A percentile compares a stretch with the other conserved stretches of the same genome.
These are phyloP conservation scores for Musa acuminata DNA, from an alignment of 176 grass and related monocot genomes.

Conservation along the genomic window DNA sequence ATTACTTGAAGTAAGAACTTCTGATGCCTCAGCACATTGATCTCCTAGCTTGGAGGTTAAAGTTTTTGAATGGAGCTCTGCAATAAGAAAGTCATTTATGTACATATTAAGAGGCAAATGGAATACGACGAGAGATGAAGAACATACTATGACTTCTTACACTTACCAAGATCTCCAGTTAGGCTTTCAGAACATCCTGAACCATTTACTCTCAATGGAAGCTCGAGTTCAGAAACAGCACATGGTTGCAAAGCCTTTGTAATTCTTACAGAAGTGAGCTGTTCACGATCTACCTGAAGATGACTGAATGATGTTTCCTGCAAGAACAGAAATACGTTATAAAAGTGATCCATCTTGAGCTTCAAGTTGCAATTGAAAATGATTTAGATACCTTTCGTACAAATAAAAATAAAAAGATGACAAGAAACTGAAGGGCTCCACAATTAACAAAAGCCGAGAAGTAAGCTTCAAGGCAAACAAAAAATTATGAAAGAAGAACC, in stretches of 20 bases:
- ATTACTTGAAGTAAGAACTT: constrained; percentile 10
- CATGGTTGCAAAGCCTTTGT: constrained; percentile 47
- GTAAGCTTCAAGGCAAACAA: background rate
- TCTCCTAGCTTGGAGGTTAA: constrained; percentile 21
- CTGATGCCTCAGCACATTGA: background rate
- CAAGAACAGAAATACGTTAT: background rate
- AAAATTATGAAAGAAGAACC: background rate
- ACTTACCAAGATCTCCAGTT: constrained; percentile 35
- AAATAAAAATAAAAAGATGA: background rate
- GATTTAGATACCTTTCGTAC: background rate
- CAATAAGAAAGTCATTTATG: constrained; percentile 17
- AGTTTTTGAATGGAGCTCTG: constrained; percentile 32
- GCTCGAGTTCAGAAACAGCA: constrained; percentile 54
- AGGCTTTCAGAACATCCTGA: constrained; percentile 24
- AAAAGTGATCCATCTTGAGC: background rate
- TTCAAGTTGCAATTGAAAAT: background rate
- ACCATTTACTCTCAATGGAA: constrained; percentile 26
- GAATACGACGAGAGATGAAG: background rate
- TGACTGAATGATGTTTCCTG: background rate
- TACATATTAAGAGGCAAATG: background rate
- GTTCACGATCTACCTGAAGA: background rate
- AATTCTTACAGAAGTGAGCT: background rate
- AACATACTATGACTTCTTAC: background rate
- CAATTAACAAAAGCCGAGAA: background rate
- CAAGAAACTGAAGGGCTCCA: background rate